A percentile compares a stretch with the other conserved stretches of the same genome.
phyloP scores from a whole-genome alignment of 768 basidiomycete genomes.

The Filobasidium wieringae region DNA sequence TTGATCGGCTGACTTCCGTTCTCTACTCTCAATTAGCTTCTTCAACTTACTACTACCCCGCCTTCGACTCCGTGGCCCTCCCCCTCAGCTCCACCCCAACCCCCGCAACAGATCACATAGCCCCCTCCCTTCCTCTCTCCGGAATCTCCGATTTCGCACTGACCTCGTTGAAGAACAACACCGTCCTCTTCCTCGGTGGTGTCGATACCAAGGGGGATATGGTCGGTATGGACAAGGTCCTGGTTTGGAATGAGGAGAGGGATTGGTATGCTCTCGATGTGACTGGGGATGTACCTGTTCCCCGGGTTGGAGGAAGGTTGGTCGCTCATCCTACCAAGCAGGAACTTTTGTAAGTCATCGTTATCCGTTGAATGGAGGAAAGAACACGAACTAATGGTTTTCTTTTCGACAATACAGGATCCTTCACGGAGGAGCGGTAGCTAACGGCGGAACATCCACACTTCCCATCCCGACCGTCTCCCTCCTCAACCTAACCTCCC shows the following conservation, averaged over 20 bases:
- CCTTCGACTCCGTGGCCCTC: conserved; percentile 26
- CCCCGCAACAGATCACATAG: conserved; percentile 20
- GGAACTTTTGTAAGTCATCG: conserved; percentile 13
- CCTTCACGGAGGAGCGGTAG: conserved; percentile 31
- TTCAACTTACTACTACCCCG: conserved; percentile 29
- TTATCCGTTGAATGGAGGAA: too few species aligned
- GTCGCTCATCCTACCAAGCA: conserved; percentile 33
- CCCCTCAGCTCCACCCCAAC: conserved; percentile 23
- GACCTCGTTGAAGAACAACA: conserved; percentile 18
- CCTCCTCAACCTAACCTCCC: conserved; percentile 33
- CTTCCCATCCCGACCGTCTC: conserved; percentile 24
- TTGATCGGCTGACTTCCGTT: background rate
- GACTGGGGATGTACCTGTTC: conserved; percentile 28
- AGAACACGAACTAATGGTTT: background rate
- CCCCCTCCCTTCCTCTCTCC: conserved; percentile 1
- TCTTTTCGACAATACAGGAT: conserved; percentile 11
- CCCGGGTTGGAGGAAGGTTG: conserved; percentile 30
- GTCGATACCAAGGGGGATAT: conserved; percentile 26
- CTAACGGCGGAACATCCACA: conserved; percentile 7
- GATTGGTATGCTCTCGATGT: conserved; percentile 30
- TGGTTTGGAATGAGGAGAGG: conserved; percentile 18
- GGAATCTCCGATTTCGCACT: conserved; percentile 34
- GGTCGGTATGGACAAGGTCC: conserved; percentile 25
- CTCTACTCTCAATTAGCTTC: conserved; percentile 12
- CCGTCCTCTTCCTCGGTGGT: conserved; percentile 28